Base-by-base conservation (phyloP, 768 basidiomycete genomes). In the Tephrocybe sp. region DNA sequence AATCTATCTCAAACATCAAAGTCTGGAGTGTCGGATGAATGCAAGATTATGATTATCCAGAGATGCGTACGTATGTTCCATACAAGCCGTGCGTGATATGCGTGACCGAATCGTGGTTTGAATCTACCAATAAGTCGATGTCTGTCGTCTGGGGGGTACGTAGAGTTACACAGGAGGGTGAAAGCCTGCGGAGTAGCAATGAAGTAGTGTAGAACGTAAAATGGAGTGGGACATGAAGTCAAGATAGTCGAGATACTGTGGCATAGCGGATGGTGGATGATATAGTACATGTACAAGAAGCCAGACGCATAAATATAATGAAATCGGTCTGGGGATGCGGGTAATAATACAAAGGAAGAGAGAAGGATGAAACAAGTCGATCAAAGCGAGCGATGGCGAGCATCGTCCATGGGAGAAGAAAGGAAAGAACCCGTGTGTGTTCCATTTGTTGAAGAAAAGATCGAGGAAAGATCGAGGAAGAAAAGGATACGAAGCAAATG, bases 341-440 rank as follows among this genome's bases (percentile, higher is more conserved):
- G 19, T 38, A 7, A 19, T 38, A 38, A 19, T 38, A 21, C 37
- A 38, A 18, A 38, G 18, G 37, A 3, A 38, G 37, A 7, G 19
- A 9, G n/a, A 36, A 36, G 6, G 15, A 6, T 21, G 33, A 16
- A 40, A 40, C 6, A 40, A n/a, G 39, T 36, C 40, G 42, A 15
- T 9, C 1, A 19, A 19, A 34, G 18, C 19, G 41, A 49, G 42
- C 19, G 25, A 33, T 22, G 27, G 23, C 9, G 21, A 38, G 27
- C 49, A 50, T 34, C 49, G 42, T 38, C 49, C 42, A 30, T 37
- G 15, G 25, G n/a, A 21, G 41, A 25, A 42, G n/a, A 4, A 42
- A 6, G 10, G 15, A 19, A 38, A 22, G 27, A 34, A 23, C 21
- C 2, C 19, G 33, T 12, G 33, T 34, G 33, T 38, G 37, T 38